phyloP scores from a whole-genome alignment of 352 stramenopile species.

The Phytopythium aichiense region DNA sequence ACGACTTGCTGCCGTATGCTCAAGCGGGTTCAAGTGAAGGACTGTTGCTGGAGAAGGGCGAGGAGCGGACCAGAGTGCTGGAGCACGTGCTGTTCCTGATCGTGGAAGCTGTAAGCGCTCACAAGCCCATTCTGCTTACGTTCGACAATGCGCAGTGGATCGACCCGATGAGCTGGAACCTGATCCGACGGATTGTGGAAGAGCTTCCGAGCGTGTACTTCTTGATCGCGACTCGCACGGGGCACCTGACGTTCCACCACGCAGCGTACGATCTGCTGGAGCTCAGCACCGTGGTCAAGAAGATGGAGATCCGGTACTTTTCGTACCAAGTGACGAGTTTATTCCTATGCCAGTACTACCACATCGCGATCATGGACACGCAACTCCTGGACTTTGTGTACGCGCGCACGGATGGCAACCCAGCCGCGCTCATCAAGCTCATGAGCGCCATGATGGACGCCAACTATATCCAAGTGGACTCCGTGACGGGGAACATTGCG shows the following conservation, averaged over 20 bases:
- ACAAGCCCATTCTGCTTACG: conserved; percentile 59
- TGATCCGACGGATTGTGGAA: conserved; percentile 54
- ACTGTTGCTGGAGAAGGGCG: conserved; percentile 23
- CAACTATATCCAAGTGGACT: conserved; percentile 59
- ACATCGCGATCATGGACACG: conserved; percentile 81
- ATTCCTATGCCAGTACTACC: conserved; percentile 72
- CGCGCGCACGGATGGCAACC: conserved; percentile 60
- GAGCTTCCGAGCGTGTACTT: conserved; percentile 56
- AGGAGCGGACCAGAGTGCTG: conserved; percentile 44
- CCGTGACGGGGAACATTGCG: conserved; percentile 36
- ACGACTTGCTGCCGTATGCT: conserved; percentile 47
- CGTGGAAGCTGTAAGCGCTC: conserved; percentile 39
- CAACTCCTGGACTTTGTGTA: conserved; percentile 75
- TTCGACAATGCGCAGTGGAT: conserved; percentile 82
- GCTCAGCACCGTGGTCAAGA: conserved; percentile 26
- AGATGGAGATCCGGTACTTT: conserved; percentile 54
- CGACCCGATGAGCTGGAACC: conserved; percentile 52
- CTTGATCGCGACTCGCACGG: conserved; percentile 46
- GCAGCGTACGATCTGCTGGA: conserved; percentile 31
- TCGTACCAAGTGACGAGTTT: conserved; percentile 64
- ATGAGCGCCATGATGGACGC: conserved; percentile 66
- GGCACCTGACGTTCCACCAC: conserved; percentile 23
- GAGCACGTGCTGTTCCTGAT: conserved; percentile 54
- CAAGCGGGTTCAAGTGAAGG: conserved; percentile 20
- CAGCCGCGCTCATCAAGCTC: conserved; percentile 57